These are phyloP conservation scores for Candida corydali DNA, from an alignment of 805 yeast genomes.

Conservation along the genomic window DNA sequence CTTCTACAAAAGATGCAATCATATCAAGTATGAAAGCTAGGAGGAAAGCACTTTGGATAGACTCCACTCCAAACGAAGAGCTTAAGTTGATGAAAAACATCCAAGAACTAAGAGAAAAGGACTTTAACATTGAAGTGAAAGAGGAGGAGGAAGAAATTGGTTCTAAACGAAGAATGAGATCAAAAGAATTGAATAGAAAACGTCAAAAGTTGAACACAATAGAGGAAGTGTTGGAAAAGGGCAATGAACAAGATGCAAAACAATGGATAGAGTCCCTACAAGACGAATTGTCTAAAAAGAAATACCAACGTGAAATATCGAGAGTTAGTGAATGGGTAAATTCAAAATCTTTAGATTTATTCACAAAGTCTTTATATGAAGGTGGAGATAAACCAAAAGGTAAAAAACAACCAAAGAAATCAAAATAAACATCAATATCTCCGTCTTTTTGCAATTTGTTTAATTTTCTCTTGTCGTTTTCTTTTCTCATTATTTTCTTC, in stretches of 20 bases:
- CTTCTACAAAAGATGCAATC: constrained; percentile 49
- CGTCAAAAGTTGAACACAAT: constrained; percentile 27
- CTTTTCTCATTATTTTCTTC: constrained; percentile 14
- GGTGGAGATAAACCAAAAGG: constrained; percentile 41
- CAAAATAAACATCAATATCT: constrained; percentile 4
- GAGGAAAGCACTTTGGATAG: constrained; percentile 47
- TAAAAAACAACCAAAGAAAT: constrained; percentile 15
- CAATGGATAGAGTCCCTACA: constrained; percentile 22
- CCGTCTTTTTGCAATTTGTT: constrained; percentile 24
- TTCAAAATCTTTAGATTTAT: constrained; percentile 47
- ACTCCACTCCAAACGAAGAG: constrained; percentile 29
- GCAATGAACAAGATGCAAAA: constrained; percentile 23
- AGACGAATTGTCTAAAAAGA: constrained; percentile 26
- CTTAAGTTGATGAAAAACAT: constrained; percentile 36
- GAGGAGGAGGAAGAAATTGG: constrained; percentile 25
- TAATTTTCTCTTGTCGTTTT: constrained; percentile 11
- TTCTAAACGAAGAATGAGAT: constrained; percentile 28
- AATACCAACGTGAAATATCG: constrained; percentile 37
- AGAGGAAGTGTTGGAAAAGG: constrained; percentile 26
- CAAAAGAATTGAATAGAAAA: constrained; percentile 28
- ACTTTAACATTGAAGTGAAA: background rate
- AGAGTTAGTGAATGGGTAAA: constrained; percentile 62
- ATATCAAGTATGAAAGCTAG: constrained; percentile 55
- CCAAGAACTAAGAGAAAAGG: constrained; percentile 20
- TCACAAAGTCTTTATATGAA: constrained; percentile 53